Conservation (phyloP, 768 basidiomycete species). For the Lactifluus rugatus region DNA sequence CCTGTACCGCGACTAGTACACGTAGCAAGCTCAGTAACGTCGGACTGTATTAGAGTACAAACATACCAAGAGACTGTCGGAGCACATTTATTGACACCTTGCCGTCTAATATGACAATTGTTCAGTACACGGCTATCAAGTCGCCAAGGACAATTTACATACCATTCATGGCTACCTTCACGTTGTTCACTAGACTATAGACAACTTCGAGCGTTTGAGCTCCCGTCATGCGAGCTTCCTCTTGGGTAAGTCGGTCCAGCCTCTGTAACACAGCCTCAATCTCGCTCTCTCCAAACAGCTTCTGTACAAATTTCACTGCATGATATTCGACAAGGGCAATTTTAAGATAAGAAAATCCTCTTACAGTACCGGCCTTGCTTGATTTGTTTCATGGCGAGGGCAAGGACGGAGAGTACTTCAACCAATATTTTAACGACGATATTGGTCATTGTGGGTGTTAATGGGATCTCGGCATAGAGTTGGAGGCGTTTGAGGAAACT, state of each 20-base stretch:
- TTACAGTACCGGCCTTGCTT: background rate
- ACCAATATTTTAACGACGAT: background rate
- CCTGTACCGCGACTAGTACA: background rate
- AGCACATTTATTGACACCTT: background rate
- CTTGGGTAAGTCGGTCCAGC: background rate
- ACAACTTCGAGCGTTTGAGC: background rate
- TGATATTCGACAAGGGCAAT: background rate
- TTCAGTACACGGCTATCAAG: background rate
- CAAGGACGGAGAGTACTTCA: background rate
- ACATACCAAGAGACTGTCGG: background rate
- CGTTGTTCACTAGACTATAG: background rate
- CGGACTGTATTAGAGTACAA: background rate
- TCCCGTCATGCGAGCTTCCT: background rate
- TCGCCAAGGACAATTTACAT: background rate
- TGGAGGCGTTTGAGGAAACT: background rate
- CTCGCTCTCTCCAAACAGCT: background rate
- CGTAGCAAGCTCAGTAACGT: background rate
- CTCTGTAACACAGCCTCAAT: background rate
- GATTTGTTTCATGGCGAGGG: background rate
- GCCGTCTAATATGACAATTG: background rate
- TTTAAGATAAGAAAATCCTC: background rate
- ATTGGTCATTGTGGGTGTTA: background rate
- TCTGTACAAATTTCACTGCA: background rate
- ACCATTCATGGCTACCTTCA: background rate
- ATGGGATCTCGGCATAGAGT: background rate